Base-by-base conservation (phyloP, 495 filamentous ascomycete species). In the Letharia lupina region DNA sequence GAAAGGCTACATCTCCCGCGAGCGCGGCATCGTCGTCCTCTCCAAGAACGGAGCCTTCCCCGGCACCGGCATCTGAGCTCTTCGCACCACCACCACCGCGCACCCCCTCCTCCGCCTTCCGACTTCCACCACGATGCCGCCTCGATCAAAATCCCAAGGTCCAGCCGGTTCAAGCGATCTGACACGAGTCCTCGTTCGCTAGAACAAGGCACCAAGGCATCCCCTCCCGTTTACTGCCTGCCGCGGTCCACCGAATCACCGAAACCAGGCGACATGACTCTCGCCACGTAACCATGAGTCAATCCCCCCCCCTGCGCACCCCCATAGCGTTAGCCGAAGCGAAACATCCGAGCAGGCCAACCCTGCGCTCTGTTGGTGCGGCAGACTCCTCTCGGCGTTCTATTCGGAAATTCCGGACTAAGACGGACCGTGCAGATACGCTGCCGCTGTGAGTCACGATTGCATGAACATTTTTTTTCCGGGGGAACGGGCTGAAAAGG, bases 1-100 rank as follows among this genome's bases (percentile, higher is more conserved):
- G 88, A 98, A 97, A 78, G 94, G 94, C 62, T 98, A 98, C 77
- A 98, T 98, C 67, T 85, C 91, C 40, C 90, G 92, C 65, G 93
- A 96, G 62, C 86, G 87, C 58, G 89, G 89, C 64, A 90, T 88
- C 61, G 87, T 98, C 28, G 94, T 98, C 41, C 78, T 98, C 65
- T 96, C 90, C 75, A 96, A 96, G 75, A 85, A 78, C 33, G 90
- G 90, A 54, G 93, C 93, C 6, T 98, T 98, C 73, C 94, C 94
- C 2, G 94, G 93, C n/a, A 98, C 94, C 9, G 89, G 89, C 16
- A 87, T 98, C 60, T 96, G 84, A 89, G 61, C 42, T 23, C 13
- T 10, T 13, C 13, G 31, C 48, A 28, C 31, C 58, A 20, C 56
- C 9, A 15, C 20, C 48, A 39, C 31, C 58, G 33, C 56, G 37